Evolutionary conservation across 192 early-diverging fungal genomes (phyloP).

Genomic region (Polychytrium aggregatum): DNA sequence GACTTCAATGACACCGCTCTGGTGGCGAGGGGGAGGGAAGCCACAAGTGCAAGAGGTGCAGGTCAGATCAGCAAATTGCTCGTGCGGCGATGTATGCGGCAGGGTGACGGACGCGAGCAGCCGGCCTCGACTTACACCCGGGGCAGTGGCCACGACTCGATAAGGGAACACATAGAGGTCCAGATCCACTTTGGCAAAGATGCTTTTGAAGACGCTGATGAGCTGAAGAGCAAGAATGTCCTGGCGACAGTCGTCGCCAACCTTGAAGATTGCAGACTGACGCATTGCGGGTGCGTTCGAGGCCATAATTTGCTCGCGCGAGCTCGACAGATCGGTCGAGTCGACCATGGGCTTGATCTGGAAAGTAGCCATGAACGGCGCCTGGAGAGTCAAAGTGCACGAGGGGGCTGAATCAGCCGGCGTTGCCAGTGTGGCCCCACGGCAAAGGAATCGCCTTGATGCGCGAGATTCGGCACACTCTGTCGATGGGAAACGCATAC

Average conservation of each 20-base stretch:
- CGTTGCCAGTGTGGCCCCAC: background rate
- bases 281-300: too few relatives aligned
- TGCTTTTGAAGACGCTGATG: conserved; percentile 95
- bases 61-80: too few relatives aligned
- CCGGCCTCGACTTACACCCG: conserved; percentile 56
- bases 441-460: background rate
- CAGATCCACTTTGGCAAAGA: conserved; percentile 77
- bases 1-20: conserved; percentile 96
- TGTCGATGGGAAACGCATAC: conserved; percentile 17
- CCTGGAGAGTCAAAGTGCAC: too few relatives aligned
- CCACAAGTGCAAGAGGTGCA: background rate
- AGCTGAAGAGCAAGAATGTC: conserved; percentile 96
- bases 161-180: conserved; percentile 97
- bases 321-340: too few relatives aligned
- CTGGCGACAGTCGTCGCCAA: conserved; percentile 98
- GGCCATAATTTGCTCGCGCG: conserved; percentile 17
- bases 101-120: too few relatives aligned
- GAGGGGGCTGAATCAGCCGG: too few relatives aligned
- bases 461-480: background rate
- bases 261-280: conserved; percentile 97
- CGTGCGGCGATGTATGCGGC: too few relatives aligned
- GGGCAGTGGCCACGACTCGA: conserved; percentile 90
- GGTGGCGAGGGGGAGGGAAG: too few relatives aligned
- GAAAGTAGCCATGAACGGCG: conserved; percentile 99
- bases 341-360: too few relatives aligned